Evolutionary conservation across 176 grass and related monocot species (phyloP).

Genomic region (Oryza rufipogon): DNA sequence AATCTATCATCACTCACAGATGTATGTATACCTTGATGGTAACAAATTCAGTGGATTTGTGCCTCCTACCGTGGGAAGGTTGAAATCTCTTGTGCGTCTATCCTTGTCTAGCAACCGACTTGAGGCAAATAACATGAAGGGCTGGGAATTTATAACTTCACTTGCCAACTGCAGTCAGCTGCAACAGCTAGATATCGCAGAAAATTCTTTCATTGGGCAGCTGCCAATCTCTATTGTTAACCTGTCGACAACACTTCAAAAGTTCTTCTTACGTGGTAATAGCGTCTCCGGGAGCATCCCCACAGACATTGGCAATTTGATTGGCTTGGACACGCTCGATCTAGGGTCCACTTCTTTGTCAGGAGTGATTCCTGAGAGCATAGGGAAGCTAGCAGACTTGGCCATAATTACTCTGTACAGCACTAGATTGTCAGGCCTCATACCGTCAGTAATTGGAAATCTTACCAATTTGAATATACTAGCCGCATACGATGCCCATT

Average conservation of each 20-base stretch:
- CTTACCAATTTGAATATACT: background rate
- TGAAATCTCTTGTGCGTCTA: background rate
- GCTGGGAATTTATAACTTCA: conserved; percentile 39
- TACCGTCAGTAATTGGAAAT: conserved; percentile 20
- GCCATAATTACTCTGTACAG: background rate
- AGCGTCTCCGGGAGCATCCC: conserved; percentile 17
- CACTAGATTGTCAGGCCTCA: conserved; percentile 13
- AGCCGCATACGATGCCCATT: background rate
- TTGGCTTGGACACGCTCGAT: background rate
- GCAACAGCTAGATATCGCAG: background rate
- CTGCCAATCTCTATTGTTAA: conserved; percentile 9
- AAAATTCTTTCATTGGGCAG: conserved; percentile 6
- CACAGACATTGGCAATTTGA: background rate
- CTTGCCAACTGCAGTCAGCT: conserved; percentile 33
- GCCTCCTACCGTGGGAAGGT: background rate
- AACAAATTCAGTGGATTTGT: conserved; percentile 26
- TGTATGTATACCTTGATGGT: background rate
- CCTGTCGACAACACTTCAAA: background rate
- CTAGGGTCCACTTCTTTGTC: background rate
- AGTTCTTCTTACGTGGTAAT: background rate
- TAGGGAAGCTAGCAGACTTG: conserved; percentile 22
- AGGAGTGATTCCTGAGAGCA: conserved; percentile 22
- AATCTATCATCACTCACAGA: conserved; percentile 10
- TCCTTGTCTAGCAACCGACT: background rate
- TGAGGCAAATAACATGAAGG: background rate